Evolutionary conservation across 192 early-diverging fungal genomes (phyloP).

Genomic region (Coemansia sp.): DNA sequence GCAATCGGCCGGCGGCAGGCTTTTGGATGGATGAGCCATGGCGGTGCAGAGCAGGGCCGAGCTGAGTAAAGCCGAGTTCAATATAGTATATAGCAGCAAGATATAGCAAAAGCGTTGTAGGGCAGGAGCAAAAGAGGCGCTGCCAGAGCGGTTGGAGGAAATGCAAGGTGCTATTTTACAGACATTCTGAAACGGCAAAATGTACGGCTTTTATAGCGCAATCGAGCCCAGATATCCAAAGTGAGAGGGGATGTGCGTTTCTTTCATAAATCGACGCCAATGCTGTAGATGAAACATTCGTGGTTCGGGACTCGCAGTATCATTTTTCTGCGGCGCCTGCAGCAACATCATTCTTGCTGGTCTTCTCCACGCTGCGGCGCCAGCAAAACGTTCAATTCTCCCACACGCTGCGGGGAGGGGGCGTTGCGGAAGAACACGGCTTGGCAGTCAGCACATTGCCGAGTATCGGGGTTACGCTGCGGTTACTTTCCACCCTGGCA

Average conservation of each 20-base stretch:
- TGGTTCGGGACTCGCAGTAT: slow-evolving; percentile 18
- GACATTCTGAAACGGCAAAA: slow-evolving; percentile 35
- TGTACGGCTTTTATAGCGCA: slow-evolving; percentile 16
- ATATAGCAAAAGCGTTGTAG: not conserved
- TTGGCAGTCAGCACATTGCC: not conserved
- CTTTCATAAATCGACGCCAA: slow-evolving; percentile 9
- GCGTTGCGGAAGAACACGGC: not conserved
- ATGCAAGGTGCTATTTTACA: slow-evolving; percentile 13
- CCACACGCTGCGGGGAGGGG: not conserved
- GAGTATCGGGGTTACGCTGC: too few relatives aligned
- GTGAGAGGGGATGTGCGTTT: not conserved
- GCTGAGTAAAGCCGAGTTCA: not conserved
- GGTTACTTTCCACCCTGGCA: too few relatives aligned
- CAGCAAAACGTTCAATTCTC: slow-evolving; percentile 10
- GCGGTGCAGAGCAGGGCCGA: not conserved
- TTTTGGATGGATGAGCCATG: slow-evolving; percentile 1
- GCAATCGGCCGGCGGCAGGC: slow-evolving; percentile 16
- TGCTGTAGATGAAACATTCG: slow-evolving; percentile 30
- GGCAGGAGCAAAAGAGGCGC: not conserved
- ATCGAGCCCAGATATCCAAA: not conserved
- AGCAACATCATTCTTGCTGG: not conserved
- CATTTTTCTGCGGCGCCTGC: not conserved
- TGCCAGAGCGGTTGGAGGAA: not conserved
- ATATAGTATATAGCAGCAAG: not conserved
- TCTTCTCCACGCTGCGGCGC: slow-evolving; percentile 8